Evolutionary conservation across 2,329 filamentous ascomycete species (phyloP).

Genomic region (Colletotrichum sp.): DNA sequence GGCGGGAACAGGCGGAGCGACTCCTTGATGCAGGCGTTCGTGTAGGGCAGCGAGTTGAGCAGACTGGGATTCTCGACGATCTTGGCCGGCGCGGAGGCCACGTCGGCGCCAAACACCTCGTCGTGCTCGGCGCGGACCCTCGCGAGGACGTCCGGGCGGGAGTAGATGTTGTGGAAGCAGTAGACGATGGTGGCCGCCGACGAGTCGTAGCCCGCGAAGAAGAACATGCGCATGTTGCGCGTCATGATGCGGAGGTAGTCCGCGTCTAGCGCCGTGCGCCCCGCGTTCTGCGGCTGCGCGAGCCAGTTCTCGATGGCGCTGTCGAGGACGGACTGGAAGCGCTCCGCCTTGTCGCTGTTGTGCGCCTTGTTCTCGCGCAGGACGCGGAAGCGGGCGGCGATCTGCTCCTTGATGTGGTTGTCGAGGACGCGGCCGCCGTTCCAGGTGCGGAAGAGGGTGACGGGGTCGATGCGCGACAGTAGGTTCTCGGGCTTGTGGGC

Average conservation of each 20-base stretch:
- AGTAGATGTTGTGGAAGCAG: slow-evolving; percentile 32
- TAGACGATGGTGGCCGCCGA: slow-evolving; percentile 36
- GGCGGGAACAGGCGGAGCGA: slow-evolving; percentile 58
- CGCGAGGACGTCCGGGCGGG: slow-evolving; percentile 31
- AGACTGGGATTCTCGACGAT: slow-evolving; percentile 41
- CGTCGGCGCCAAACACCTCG: slow-evolving; percentile 46
- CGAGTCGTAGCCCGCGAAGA: slow-evolving; percentile 45
- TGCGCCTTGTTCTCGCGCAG: slow-evolving; percentile 25
- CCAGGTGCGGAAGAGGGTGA: slow-evolving; percentile 31
- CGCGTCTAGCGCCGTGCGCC: slow-evolving; percentile 22
- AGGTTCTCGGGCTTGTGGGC: slow-evolving; percentile 23
- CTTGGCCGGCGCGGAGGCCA: not conserved
- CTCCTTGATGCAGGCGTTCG: slow-evolving; percentile 60
- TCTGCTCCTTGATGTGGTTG: slow-evolving; percentile 28
- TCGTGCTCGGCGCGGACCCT: slow-evolving; percentile 51
- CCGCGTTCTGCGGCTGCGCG: slow-evolving; percentile 25
- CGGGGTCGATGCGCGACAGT: slow-evolving; percentile 28
- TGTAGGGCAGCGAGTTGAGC: slow-evolving; percentile 58
- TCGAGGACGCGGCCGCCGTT: slow-evolving; percentile 34
- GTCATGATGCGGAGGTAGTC: slow-evolving; percentile 31
- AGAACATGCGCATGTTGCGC: slow-evolving; percentile 36
- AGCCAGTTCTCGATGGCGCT: slow-evolving; percentile 34
- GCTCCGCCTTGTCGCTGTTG: slow-evolving; percentile 9
- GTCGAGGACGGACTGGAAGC: slow-evolving; percentile 32
- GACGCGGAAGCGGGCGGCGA: slow-evolving; percentile 27